Percentiles rank a stretch among this genome's conserved stretches.
These are phyloP conservation scores for Hansenula lynferdii DNA, from an alignment of 1,139 yeast genomes.

Conservation along the genomic window DNA sequence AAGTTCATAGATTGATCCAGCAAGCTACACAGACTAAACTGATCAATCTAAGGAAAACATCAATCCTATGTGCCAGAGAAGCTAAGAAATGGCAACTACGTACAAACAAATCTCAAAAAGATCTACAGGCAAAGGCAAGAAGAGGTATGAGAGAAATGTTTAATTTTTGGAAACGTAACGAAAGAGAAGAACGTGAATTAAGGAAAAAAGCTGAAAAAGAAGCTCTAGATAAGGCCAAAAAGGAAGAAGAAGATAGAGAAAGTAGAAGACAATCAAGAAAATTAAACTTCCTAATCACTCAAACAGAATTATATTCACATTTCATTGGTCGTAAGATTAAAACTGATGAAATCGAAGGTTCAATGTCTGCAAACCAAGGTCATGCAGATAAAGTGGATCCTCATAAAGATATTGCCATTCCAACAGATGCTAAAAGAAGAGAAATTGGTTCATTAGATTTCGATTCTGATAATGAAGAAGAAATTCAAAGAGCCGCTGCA, in stretches of 20 bases:
- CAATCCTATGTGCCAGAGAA: slow-evolving; percentile 88
- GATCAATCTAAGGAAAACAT: slow-evolving; percentile 80
- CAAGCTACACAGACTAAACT: slow-evolving; percentile 73
- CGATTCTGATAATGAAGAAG: slow-evolving; percentile 85
- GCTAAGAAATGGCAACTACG: slow-evolving; percentile 93
- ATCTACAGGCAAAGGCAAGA: slow-evolving; percentile 86
- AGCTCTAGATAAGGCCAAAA: slow-evolving; percentile 82
- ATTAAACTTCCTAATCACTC: slow-evolving; percentile 91
- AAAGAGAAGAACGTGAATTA: slow-evolving; percentile 88
- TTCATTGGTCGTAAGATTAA: slow-evolving; percentile 92
- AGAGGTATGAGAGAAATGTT: slow-evolving; percentile 98
- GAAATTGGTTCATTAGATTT: slow-evolving; percentile 72
- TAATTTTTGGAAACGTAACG: slow-evolving; percentile 95
- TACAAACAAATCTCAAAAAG: slow-evolving; percentile 88
- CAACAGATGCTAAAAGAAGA: slow-evolving; percentile 37
- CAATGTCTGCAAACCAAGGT: slow-evolving; percentile 26
- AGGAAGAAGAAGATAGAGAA: slow-evolving; percentile 94
- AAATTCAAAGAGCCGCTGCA: slow-evolving; percentile 75
- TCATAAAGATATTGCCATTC: slow-evolving; percentile 28
- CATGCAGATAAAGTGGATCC: slow-evolving; percentile 5
- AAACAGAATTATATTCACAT: slow-evolving; percentile 95
- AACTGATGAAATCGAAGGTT: slow-evolving; percentile 80
- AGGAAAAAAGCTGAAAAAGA: slow-evolving; percentile 89
- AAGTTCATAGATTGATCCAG: slow-evolving; percentile 72
- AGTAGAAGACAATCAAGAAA: slow-evolving; percentile 90